Conservation (phyloP, 345 rosid genomes). For the Rubroshorea leprosula region DNA sequence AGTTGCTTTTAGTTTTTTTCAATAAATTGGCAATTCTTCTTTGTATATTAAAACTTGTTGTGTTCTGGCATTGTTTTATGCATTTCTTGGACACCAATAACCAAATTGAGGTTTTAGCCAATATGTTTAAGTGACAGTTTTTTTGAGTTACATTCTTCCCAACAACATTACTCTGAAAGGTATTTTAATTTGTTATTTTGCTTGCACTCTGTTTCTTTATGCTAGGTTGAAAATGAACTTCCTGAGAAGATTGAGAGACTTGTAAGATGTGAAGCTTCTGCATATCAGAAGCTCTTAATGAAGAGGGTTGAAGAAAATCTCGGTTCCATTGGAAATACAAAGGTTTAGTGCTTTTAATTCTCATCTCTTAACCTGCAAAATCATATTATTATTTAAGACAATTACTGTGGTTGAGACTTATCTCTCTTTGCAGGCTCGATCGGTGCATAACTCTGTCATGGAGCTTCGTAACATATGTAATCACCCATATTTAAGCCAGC, state of each 20-base stretch:
- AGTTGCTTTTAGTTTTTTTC: not conserved
- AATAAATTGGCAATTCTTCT: conserved; percentile 1
- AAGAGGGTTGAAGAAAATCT: conserved; percentile 92
- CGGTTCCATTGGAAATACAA: conserved; percentile 74
- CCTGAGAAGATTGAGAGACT: conserved; percentile 95
- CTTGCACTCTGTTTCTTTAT: conserved; percentile 14
- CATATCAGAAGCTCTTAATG: conserved; percentile 90
- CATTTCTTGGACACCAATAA: not conserved
- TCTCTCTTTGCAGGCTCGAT: conserved; percentile 49
- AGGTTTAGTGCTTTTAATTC: conserved; percentile 36
- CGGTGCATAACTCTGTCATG: conserved; percentile 94
- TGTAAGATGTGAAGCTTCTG: conserved; percentile 86
- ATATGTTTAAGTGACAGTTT: not conserved
- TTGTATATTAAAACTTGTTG: not conserved
- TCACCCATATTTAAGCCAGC: conserved; percentile 95
- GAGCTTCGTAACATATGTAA: conserved; percentile 95
- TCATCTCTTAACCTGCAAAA: not conserved
- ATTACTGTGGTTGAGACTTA: conserved; percentile 3
- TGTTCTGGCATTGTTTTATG: not conserved
- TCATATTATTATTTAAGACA: not conserved
- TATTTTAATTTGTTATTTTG: conserved; percentile 12
- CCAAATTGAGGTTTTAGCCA: not conserved
- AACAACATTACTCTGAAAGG: conserved; percentile 1
- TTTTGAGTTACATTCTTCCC: not conserved
- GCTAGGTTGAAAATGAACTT: conserved; percentile 81